Base-by-base conservation (phyloP, 164 flowering plant genomes). In the Berberis thunbergii region DNA sequence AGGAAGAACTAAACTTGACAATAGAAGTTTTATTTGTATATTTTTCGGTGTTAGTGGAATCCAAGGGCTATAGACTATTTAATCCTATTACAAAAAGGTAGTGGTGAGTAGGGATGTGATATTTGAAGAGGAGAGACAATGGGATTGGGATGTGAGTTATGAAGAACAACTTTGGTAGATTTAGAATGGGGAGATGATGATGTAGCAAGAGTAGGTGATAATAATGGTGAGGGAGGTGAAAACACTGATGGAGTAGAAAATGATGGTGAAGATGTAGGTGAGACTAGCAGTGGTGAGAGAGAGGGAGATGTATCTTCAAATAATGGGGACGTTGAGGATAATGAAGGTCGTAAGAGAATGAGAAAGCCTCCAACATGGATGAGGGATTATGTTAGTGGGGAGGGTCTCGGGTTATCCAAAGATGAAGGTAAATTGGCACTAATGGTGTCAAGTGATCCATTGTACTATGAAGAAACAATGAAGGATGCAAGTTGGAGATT, bases 111-210 rank as follows among this genome's bases (percentile, higher is more conserved):
- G 57, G n/a, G 57, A 54, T 54, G 57, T 54, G n/a, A 54, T 54
- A 6, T 54, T 54, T 26, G 57, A 54, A 54, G 1, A 54, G 12
- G 57, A 54, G n/a, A 0, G n/a, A n/a, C 57, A 6, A 54, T 54
- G 57, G 39, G 57, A 54, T 54, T 54, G 57, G 57, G 57, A 54
- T 54, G 57, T 54, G 57, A 54, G 57, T 54, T 54, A 54, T 54
- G 57, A 54, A 26, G n/a, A 54, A 54, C 39, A 6, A 54, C 6
- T 54, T 6, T 54, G n/a, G 57, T 54, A 11, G 57, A 54, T 12
- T 26, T 54, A 54, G 57, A 54, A 54, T 54, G 57, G 57, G 1
- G n/a, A 6, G 57, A 54, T 54, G 39, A 12, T 26, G 57, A 54
- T 26, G 57, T 6, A 6, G 57, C 6, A 6, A 1, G 39, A 6